These are phyloP conservation scores for Lachancea quebecensis DNA, from an alignment of 805 yeast genomes.

Conservation along the genomic window DNA sequence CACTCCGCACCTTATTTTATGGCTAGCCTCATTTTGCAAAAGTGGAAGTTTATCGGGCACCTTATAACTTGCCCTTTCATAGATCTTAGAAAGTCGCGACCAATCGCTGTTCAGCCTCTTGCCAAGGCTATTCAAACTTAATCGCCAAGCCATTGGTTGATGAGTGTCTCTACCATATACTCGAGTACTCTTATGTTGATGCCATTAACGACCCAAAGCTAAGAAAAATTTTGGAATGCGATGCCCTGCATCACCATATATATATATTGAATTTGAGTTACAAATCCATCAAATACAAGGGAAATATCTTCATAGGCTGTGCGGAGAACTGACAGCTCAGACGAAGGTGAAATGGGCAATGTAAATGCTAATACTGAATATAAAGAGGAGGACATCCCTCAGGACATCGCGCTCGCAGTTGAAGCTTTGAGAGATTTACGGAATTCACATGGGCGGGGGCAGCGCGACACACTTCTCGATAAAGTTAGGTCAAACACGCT, in stretches of 20 bases:
- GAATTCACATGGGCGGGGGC: conserved; percentile 11
- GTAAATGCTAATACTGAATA: neutral
- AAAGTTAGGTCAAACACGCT: conserved; percentile 17
- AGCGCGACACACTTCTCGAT: conserved; percentile 10
- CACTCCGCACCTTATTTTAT: conserved; percentile 26
- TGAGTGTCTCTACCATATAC: too few relatives aligned
- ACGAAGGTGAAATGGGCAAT: neutral
- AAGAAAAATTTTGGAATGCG: conserved; percentile 1
- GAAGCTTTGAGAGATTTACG: conserved; percentile 24
- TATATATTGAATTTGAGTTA: neutral
- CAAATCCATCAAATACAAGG: neutral
- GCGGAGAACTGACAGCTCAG: neutral
- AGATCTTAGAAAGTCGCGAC: conserved; percentile 17
- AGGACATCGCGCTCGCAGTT: conserved; percentile 15
- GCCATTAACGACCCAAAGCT: neutral
- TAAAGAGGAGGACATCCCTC: neutral
- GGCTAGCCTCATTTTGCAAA: conserved; percentile 7
- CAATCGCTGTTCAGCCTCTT: conserved; percentile 9
- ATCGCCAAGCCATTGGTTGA: neutral
- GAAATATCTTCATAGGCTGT: neutral
- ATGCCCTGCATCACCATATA: neutral
- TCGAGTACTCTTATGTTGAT: too few relatives aligned
- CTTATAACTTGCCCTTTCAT: conserved; percentile 8
- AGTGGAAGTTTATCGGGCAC: conserved; percentile 23
- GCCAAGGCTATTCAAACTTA: neutral